phyloP scores from a whole-genome alignment of 495 filamentous ascomycete genomes.

The Annulohypoxylon stygium region DNA sequence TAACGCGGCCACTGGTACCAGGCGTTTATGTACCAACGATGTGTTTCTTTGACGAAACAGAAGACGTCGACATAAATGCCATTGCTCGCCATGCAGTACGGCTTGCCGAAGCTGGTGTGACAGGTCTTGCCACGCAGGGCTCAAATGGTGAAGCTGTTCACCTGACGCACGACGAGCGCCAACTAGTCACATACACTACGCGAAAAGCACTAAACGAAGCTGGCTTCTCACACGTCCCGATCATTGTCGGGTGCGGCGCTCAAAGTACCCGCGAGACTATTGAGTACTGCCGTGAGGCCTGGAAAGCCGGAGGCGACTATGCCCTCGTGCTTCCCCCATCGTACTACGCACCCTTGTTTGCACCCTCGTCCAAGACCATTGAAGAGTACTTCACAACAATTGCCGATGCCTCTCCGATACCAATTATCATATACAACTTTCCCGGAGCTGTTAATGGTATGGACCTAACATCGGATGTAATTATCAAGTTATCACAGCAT shows the following conservation, averaged over 20 bases:
- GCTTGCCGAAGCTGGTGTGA: conserved; percentile 83
- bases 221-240: conserved; percentile 78
- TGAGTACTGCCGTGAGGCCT: conserved; percentile 80
- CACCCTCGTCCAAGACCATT: conserved; percentile 73
- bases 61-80: conserved; percentile 79
- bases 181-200: conserved; percentile 80
- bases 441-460: conserved; percentile 86
- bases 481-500: conserved; percentile 78
- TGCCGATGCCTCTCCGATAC: conserved; percentile 75
- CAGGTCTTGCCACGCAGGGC: conserved; percentile 86
- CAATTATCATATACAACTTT: conserved; percentile 87
- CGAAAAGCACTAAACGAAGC: conserved; percentile 79
- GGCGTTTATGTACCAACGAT: conserved; percentile 90
- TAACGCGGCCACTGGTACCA: conserved; percentile 73
- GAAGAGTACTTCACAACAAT: conserved; percentile 79
- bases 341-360: conserved; percentile 80
- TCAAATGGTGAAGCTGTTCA: conserved; percentile 94
- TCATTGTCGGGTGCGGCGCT: conserved; percentile 89
- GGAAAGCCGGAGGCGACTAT: conserved; percentile 84
- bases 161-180: conserved; percentile 78
- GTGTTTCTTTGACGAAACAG: conserved; percentile 87
- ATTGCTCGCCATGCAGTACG: conserved; percentile 82
- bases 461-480: conserved; percentile 83
- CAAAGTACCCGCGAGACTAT: conserved; percentile 91
- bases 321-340: conserved; percentile 88